Evolutionary conservation across 352 stramenopile species (phyloP), one percentile per base, ranked within the genome.

Genomic region (Phytophthora idaei): DNA sequence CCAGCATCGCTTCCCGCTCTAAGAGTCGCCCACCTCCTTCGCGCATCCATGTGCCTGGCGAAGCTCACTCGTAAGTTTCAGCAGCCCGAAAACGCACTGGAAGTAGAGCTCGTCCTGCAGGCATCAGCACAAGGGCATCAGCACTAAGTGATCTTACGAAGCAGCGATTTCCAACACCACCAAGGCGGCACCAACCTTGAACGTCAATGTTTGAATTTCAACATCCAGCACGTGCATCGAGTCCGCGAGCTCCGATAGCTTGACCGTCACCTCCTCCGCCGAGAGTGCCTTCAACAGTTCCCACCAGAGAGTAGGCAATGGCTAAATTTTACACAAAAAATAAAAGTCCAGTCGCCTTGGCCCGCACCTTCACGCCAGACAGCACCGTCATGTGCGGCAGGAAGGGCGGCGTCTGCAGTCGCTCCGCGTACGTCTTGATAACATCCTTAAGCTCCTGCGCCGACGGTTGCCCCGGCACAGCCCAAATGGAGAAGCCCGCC

Each of bases 341-440:
- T 21, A 21, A 21, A 21, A 21, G 21, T 1, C 21, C 21, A 32
- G 10, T 45, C 48, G 11, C n/a, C 42, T 46, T 6, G 25, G 29
- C 41, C 55, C 41, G 14, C 37, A 87, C 82, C 71, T 72, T 64
- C 14, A 89, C 49, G 2, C 69, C 82, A 2, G 78, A 81, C 5
- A 91, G 56, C 6, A 91, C 71, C 53, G 82, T 91, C 74, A 85
- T 83, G 47, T 91, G 82, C 49, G 82, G 80, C 12, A 66, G 27
- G 57, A 89, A 91, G 34, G 66, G 31, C 29, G 74, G 74, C 51
- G 77, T 89, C 25, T 61, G 44, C 17, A 91, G 78, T 9, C 58
- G 63, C 25, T 50, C 21, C 4, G 83, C 78, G 29, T 71, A 67
- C 61, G 68, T 69, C n/a, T 76, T 29, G 59, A 90, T 89, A 39